phyloP scores from a whole-genome alignment of 768 basidiomycete species.

The Trametes punicea region DNA sequence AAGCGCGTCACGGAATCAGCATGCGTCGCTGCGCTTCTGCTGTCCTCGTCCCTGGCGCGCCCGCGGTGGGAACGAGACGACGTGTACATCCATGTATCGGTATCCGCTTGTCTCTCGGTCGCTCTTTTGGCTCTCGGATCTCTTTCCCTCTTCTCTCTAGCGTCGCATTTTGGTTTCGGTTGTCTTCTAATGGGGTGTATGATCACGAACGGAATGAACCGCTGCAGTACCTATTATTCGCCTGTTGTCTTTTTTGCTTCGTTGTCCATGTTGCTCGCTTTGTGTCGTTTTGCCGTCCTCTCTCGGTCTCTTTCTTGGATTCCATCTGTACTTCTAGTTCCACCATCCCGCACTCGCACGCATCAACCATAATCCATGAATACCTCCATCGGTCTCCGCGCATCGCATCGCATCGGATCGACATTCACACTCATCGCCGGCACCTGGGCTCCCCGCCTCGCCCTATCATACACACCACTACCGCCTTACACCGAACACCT shows the following conservation, averaged over 20 bases:
- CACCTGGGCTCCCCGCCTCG: not conserved
- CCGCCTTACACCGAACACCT: not conserved
- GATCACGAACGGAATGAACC: conserved; percentile 5
- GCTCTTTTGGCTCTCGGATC: conserved; percentile 1
- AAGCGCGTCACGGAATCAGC: not conserved
- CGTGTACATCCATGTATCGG: conserved; percentile 21
- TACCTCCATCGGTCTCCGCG: conserved; percentile 1
- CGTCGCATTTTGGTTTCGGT: not conserved
- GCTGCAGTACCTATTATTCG: conserved; percentile 15
- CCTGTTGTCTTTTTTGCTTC: conserved; percentile 6
- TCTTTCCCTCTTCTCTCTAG: not conserved
- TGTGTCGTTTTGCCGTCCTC: conserved; percentile 1
- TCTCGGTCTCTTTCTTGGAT: conserved; percentile 13
- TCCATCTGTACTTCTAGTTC: conserved; percentile 17
- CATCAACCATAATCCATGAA: not conserved
- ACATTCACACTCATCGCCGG: too few species aligned
- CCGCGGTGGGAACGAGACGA: conserved; percentile 1
- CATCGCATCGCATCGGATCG: conserved; percentile 3
- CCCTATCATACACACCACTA: not conserved
- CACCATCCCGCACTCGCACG: not conserved
- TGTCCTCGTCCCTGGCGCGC: not conserved
- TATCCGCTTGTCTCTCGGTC: conserved; percentile 2
- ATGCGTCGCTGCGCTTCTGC: not conserved
- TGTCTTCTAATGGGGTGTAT: conserved; percentile 4
- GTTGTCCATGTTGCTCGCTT: conserved; percentile 20